phyloP scores from a whole-genome alignment of 73 alveolate species.

The Paramecium sexaurelia region DNA sequence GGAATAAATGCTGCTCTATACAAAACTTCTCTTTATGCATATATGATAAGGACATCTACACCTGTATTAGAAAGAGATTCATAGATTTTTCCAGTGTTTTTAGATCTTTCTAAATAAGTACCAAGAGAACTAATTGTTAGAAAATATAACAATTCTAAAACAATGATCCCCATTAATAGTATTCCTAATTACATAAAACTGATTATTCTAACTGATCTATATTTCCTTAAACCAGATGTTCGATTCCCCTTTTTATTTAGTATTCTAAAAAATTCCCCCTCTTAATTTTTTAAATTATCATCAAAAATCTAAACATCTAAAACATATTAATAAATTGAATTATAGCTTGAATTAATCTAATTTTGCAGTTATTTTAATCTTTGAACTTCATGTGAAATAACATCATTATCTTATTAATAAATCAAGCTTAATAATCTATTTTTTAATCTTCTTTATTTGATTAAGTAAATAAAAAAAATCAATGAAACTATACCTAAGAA shows the following conservation, averaged over 20 bases:
- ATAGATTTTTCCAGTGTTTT: not conserved
- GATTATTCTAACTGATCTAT: not conserved
- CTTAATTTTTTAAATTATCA: not conserved
- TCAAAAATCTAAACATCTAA: not conserved
- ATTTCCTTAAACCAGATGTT: not conserved
- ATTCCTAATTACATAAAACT: not conserved
- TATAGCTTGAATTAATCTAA: not conserved
- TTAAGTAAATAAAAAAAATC: not conserved
- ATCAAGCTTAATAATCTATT: not conserved
- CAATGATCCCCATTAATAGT: not conserved
- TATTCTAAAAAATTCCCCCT: not conserved
- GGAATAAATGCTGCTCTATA: not conserved
- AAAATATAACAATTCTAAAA: not conserved
- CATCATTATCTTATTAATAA: not conserved
- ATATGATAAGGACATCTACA: not conserved
- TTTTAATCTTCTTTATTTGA: not conserved
- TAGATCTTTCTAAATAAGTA: not conserved
- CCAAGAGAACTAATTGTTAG: not conserved
- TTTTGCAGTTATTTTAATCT: not conserved
- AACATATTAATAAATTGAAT: not conserved
- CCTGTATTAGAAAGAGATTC: not conserved
- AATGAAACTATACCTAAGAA: not conserved
- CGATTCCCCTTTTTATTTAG: not conserved
- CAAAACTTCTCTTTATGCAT: slow-evolving; percentile 49
- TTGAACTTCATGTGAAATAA: not conserved